Conservation (phyloP, 129 eudicot genomes). For the Mikania micrantha region DNA sequence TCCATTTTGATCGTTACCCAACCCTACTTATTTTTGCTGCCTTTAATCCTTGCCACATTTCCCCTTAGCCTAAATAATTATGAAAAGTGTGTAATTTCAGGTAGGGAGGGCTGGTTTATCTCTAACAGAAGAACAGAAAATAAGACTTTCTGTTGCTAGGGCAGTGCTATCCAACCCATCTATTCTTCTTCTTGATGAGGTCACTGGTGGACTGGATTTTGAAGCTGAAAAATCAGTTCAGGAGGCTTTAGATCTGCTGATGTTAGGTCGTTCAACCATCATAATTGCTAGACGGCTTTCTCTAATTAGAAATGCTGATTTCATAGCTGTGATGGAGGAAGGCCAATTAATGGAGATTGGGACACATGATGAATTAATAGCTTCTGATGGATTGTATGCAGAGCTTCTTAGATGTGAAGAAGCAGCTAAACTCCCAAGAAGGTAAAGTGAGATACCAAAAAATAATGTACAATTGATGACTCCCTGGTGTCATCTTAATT, state of each 20-base stretch:
- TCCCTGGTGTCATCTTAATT: neutral
- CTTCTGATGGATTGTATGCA: conserved; percentile 85
- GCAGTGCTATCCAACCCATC: conserved; percentile 92
- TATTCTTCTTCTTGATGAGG: conserved; percentile 93
- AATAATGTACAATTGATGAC: neutral
- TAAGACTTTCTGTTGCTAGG: conserved; percentile 88
- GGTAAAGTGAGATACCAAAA: conserved; percentile 32
- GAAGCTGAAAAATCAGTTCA: conserved; percentile 97
- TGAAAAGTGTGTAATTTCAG: conserved; percentile 32
- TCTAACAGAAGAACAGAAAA: conserved; percentile 91
- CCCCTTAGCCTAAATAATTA: neutral
- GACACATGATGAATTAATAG: conserved; percentile 83
- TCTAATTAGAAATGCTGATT: conserved; percentile 87
- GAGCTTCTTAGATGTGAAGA: conserved; percentile 93
- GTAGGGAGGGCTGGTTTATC: conserved; percentile 81
- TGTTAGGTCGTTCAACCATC: conserved; percentile 92
- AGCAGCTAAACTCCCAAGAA: conserved; percentile 97
- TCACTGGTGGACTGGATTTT: conserved; percentile 97
- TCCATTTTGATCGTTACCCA: neutral
- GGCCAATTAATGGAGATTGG: conserved; percentile 97
- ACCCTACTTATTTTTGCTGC: neutral
- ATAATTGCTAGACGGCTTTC: conserved; percentile 87
- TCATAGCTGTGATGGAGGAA: conserved; percentile 96
- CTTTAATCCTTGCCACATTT: neutral
- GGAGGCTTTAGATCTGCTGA: conserved; percentile 90